Evolutionary conservation across 345 rosid species (phyloP).

Genomic region (Zanthoxylum bungeanum): DNA sequence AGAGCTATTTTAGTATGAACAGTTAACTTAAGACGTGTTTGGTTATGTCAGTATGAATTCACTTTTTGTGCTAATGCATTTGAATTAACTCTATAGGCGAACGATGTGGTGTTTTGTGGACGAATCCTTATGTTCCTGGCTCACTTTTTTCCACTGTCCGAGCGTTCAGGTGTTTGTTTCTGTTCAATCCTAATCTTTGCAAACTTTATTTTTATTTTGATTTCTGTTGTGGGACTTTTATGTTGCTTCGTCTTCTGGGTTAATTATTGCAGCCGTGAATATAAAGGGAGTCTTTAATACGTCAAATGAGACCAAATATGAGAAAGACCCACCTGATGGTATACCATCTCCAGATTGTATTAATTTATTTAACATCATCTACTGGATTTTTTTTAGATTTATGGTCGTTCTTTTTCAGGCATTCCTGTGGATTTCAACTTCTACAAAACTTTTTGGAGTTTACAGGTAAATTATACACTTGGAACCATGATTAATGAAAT

Average conservation of each 20-base stretch:
- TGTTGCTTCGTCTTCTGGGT: conserved; percentile 15
- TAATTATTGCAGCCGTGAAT: conserved; percentile 80
- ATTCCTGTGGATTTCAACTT: conserved; percentile 92
- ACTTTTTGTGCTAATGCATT: conserved; percentile 14
- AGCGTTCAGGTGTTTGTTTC: conserved; percentile 74
- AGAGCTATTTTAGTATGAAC: neutral
- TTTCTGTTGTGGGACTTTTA: conserved; percentile 9
- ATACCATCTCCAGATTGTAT: conserved; percentile 19
- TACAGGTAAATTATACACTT: conserved; percentile 56
- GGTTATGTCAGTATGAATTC: neutral
- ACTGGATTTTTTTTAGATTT: neutral
- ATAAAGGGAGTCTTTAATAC: conserved; percentile 96
- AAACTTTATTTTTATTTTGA: neutral
- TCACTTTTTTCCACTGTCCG: conserved; percentile 91
- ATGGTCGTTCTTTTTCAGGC: conserved; percentile 42
- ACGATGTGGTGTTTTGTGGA: conserved; percentile 96
- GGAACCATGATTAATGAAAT: neutral
- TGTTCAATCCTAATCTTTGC: conserved; percentile 4
- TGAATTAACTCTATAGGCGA: conserved; percentile 56
- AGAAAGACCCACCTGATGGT: conserved; percentile 89
- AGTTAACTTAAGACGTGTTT: neutral
- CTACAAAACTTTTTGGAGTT: conserved; percentile 94
- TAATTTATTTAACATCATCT: neutral
- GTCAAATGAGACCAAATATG: conserved; percentile 93
- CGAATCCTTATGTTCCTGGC: conserved; percentile 96